Conservation (phyloP, 768 basidiomycete genomes). For the Artomyces pyxidatus region DNA sequence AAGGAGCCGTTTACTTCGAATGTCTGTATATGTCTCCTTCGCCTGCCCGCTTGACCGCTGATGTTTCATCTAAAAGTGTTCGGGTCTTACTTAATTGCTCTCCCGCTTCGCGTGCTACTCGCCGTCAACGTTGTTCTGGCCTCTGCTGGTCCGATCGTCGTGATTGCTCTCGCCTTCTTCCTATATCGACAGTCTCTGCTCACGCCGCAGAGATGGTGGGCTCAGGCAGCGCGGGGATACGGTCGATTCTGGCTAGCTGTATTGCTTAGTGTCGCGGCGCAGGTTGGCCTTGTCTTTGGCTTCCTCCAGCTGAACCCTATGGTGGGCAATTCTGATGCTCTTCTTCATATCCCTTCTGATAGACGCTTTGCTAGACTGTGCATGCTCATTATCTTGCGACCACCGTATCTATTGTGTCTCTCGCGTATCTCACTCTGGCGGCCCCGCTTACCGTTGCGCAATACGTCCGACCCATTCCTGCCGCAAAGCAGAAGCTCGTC, state of each 20-base stretch:
- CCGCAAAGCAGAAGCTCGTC: conserved; percentile 41
- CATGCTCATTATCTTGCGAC: conserved; percentile 52
- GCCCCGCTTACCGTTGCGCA: conserved; percentile 30
- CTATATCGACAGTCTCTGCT: conserved; percentile 12
- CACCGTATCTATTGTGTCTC: conserved; percentile 37
- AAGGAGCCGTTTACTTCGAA: conserved; percentile 60
- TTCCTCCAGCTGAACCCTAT: conserved; percentile 56
- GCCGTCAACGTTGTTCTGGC: conserved; percentile 53
- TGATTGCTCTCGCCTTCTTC: conserved; percentile 31
- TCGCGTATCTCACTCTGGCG: conserved; percentile 43
- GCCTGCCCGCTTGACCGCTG: background rate
- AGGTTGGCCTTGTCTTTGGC: conserved; percentile 39
- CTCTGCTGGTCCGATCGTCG: conserved; percentile 51
- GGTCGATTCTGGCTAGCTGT: conserved; percentile 59
- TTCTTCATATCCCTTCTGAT: background rate
- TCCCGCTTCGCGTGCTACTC: conserved; percentile 43
- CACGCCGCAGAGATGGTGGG: conserved; percentile 5
- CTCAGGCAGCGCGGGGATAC: conserved; percentile 29
- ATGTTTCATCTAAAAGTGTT: conserved; percentile 41
- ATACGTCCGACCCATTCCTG: conserved; percentile 22
- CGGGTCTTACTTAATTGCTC: conserved; percentile 42
- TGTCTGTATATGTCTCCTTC: conserved; percentile 32
- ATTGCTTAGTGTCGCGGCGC: conserved; percentile 33
- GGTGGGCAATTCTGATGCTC: conserved; percentile 32
- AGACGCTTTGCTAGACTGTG: conserved; percentile 38